Conservation (phyloP, 2,329 filamentous ascomycete genomes). For the Colletotrichum sp. region DNA sequence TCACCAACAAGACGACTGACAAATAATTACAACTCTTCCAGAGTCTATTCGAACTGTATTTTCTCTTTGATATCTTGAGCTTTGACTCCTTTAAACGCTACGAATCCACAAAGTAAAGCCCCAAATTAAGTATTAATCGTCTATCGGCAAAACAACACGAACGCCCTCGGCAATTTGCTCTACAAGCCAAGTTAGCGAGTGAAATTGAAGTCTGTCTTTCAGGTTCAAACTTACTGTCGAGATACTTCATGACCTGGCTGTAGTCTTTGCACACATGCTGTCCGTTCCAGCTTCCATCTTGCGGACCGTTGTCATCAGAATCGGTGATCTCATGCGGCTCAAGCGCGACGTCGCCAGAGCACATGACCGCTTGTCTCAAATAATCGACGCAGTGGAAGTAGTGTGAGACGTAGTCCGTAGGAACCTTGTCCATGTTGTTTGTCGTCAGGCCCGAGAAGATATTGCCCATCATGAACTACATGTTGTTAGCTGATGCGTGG, state of each 20-base stretch:
- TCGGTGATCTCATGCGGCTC: conserved; percentile 41
- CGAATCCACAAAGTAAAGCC: background rate
- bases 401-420: conserved; percentile 34
- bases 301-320: conserved; percentile 39
- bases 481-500: background rate
- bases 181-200: background rate
- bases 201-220: background rate
- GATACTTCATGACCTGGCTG: conserved; percentile 36
- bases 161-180: conserved; percentile 27
- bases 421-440: conserved; percentile 23
- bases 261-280: conserved; percentile 46
- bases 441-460: conserved; percentile 32
- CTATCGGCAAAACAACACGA: conserved; percentile 27
- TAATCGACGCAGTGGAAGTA: conserved; percentile 48
- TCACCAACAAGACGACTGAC: background rate
- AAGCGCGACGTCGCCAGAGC: conserved; percentile 36
- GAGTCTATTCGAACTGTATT: background rate
- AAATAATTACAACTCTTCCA: background rate
- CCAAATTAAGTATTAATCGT: conserved; percentile 9
- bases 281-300: conserved; percentile 43
- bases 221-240: conserved; percentile 31
- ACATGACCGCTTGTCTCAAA: conserved; percentile 44
- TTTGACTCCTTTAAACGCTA: background rate
- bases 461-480: conserved; percentile 37
- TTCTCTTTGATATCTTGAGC: background rate